These are phyloP conservation scores for Chaetoscypha palmicola DNA, from an alignment of 2,329 filamentous ascomycete genomes.

Conservation along the genomic window DNA sequence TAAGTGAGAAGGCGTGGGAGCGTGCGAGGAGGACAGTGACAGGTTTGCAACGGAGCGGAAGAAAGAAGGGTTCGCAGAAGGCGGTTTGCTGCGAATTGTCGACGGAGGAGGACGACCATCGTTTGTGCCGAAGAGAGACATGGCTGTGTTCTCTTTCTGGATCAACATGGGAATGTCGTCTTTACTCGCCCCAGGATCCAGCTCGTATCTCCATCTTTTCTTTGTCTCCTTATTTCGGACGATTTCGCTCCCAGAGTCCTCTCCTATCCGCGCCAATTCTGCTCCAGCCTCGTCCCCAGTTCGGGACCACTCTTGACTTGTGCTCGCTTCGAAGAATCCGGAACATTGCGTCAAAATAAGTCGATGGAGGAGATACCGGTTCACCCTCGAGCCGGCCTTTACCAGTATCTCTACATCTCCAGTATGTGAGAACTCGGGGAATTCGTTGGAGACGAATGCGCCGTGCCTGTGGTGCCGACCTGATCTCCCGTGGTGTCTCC, in stretches of 20 bases:
- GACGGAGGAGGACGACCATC: constrained; percentile 37
- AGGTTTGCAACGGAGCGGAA: constrained; percentile 86
- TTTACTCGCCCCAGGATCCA: constrained; percentile 66
- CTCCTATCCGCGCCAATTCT: constrained; percentile 47
- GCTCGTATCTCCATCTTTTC: constrained; percentile 76
- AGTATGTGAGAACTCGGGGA: constrained; percentile 81
- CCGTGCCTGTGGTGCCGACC: constrained; percentile 64
- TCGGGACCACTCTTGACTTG: constrained; percentile 68
- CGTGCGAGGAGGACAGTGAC: constrained; percentile 41
- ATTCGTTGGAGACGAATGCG: constrained; percentile 77
- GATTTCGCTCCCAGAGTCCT: constrained; percentile 37
- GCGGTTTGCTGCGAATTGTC: constrained; percentile 53
- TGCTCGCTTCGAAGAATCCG: constrained; percentile 86
- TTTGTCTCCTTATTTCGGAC: constrained; percentile 22
- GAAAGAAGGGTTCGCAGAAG: constrained; percentile 60
- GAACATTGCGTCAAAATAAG: constrained; percentile 85
- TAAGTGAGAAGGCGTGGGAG: constrained; percentile 40
- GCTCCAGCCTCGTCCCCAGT: constrained; percentile 16
- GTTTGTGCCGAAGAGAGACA: constrained; percentile 51
- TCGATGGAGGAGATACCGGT: constrained; percentile 79
- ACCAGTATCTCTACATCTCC: constrained; percentile 91
- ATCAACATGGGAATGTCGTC: constrained; percentile 83
- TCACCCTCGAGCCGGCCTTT: constrained; percentile 62
- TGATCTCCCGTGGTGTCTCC: constrained; percentile 60
- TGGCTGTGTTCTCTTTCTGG: constrained; percentile 55